Base-by-base conservation (phyloP, 257 asterid genomes). In the Ophiorrhiza pumila region DNA sequence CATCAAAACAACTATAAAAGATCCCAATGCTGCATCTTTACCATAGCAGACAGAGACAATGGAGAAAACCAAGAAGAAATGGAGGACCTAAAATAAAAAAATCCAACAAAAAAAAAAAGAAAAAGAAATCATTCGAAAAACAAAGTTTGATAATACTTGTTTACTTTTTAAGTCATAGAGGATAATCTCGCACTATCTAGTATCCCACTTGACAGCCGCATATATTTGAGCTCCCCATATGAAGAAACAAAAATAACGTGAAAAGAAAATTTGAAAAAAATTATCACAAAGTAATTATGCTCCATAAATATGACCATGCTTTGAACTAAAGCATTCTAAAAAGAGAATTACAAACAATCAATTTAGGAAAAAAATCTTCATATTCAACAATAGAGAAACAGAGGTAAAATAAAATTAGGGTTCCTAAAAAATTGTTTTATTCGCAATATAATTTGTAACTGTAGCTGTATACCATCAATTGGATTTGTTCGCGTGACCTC, bases 401-500 rank as follows among this genome's bases (percentile, higher is more conserved):
- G 10, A n/a, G n/a, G n/a, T n/a, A n/a, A n/a, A n/a, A n/a, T 5
- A n/a, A 76, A 49, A 35, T 27, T 45, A n/a, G 45, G 10, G 70
- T n/a, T n/a, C 2, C 66, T n/a, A 17, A 14, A 60, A 60, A 2
- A 17, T 20, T 20, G 20, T 20, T 50, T 46, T 46, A 50, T 8
- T 1, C 17, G 25, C 15, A 50, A 47, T 12, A 50, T 17, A 20
- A 50, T 50, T 50, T 0, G 23, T 62, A 7, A 15, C 20, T n/a
- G 27, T 41, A 64, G 27, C 31, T 42, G 32, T 25, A 68, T 82
- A 91, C 98, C 96, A 87, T 85, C 66, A 88, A 77, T 34, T 88
- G 88, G 83, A 90, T 86, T 78, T 81, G 92, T 68, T 85, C 85
- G 56, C 97, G 84, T n/a, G 96, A 84, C 62, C 95, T 84, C 58